Evolutionary conservation across 495 filamentous ascomycete species (phyloP).

Genomic region (Aspergillus mulundensis): DNA sequence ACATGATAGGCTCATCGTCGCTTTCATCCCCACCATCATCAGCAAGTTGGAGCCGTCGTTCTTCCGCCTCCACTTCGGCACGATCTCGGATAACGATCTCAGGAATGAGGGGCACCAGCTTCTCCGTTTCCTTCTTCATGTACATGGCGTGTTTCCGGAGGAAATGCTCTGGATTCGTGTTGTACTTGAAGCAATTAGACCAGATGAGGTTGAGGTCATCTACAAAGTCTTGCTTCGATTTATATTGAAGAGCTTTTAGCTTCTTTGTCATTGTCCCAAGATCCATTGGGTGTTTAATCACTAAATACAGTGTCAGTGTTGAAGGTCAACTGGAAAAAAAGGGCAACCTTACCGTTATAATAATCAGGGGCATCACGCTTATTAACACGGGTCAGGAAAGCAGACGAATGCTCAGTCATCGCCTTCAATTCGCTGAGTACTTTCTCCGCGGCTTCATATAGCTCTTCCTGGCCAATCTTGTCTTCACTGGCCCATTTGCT

Average conservation of each 20-base stretch:
- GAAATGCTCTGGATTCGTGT: constrained; percentile 80
- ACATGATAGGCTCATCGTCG: constrained; percentile 98
- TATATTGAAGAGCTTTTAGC: constrained; percentile 80
- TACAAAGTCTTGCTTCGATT: constrained; percentile 93
- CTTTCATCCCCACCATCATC: constrained; percentile 82
- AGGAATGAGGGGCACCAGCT: constrained; percentile 89
- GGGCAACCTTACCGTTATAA: constrained; percentile 62
- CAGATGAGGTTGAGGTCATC: constrained; percentile 91
- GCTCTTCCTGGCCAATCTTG: constrained; percentile 92
- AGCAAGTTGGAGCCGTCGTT: constrained; percentile 71
- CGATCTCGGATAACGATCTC: constrained; percentile 85
- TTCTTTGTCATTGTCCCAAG: constrained; percentile 98
- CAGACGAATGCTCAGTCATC: constrained; percentile 90
- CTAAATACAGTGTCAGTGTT: constrained; percentile 39
- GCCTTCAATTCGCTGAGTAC: constrained; percentile 94
- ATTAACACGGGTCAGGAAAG: constrained; percentile 88
- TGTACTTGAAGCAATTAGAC: constrained; percentile 94
- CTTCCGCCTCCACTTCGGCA: constrained; percentile 95
- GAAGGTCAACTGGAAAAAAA: neutral
- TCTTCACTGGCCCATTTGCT: constrained; percentile 99
- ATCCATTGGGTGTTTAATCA: constrained; percentile 98
- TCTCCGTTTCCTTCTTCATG: constrained; percentile 96
- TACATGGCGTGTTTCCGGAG: constrained; percentile 89
- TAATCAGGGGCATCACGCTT: constrained; percentile 98
- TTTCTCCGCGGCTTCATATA: constrained; percentile 95